Percentiles rank a stretch among this genome's conserved stretches.
phyloP scores from a whole-genome alignment of 2,329 filamentous ascomycete species.

The Tolypocladium tropicale region DNA sequence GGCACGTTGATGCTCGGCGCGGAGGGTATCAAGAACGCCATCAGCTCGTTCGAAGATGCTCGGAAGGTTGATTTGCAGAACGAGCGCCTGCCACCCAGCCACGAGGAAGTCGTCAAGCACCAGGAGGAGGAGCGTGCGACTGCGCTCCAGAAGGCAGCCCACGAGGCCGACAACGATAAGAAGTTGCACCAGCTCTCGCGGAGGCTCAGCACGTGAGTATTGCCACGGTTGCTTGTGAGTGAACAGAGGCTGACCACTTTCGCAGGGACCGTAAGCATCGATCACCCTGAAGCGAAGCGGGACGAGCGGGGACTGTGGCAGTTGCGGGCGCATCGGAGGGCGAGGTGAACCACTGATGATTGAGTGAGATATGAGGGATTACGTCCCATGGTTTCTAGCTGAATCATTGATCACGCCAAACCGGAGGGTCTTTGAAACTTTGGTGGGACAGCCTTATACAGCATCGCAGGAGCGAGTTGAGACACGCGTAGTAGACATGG shows the following conservation, averaged over 20 bases:
- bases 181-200: conserved; percentile 78
- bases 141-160: conserved; percentile 75
- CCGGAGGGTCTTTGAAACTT: not conserved
- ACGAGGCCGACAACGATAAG: conserved; percentile 86
- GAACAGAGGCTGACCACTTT: not conserved
- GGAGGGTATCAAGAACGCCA: conserved; percentile 97
- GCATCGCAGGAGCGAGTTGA: not conserved
- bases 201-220: conserved; percentile 81
- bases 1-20: conserved; percentile 97
- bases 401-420: not conserved
- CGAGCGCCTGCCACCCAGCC: conserved; percentile 81
- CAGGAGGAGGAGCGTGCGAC: conserved; percentile 71
- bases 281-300: conserved; percentile 1
- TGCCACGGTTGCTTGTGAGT: not conserved
- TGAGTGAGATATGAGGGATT: not conserved
- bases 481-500: not conserved
- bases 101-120: conserved; percentile 81
- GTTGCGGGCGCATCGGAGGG: not conserved
- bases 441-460: not conserved
- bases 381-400: not conserved
- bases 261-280: conserved; percentile 21
- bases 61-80: conserved; percentile 96
- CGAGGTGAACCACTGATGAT: not conserved
- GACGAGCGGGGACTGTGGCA: not conserved
- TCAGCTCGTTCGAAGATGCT: conserved; percentile 92